Conservation (phyloP, 2,329 filamentous ascomycete species). For the Pyricularia pennisetigena region DNA sequence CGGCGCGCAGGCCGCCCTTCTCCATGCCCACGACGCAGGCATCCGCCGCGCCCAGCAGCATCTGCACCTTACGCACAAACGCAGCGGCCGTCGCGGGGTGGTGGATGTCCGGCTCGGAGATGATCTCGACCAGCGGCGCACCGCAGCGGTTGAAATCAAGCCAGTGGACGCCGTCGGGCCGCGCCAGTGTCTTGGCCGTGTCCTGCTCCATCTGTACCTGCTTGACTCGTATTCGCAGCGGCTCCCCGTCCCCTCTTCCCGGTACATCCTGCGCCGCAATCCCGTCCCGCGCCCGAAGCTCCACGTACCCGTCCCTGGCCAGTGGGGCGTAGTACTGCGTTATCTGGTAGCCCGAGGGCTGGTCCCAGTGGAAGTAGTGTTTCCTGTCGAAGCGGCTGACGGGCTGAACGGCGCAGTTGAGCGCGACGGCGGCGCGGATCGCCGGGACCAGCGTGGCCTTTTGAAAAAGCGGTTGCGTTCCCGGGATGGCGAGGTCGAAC, state of each 20-base stretch:
- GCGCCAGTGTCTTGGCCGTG: constrained; percentile 84
- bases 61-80: constrained; percentile 80
- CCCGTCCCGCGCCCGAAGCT: constrained; percentile 64
- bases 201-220: constrained; percentile 98
- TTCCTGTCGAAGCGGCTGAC: constrained; percentile 87
- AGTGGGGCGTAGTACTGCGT: constrained; percentile 85
- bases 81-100: constrained; percentile 80
- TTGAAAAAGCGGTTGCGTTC: constrained; percentile 82
- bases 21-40: constrained; percentile 92
- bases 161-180: constrained; percentile 63
- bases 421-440: constrained; percentile 75
- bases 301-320: constrained; percentile 61
- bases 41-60: constrained; percentile 67
- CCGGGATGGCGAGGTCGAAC: constrained; percentile 85
- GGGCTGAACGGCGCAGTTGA: constrained; percentile 69
- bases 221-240: constrained; percentile 68
- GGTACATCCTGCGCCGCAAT: constrained; percentile 66
- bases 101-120: constrained; percentile 82
- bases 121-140: constrained; percentile 87
- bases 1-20: constrained; percentile 76
- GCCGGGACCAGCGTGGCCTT: constrained; percentile 75
- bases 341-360: constrained; percentile 93
- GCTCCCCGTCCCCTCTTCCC: constrained; percentile 20
- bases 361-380: constrained; percentile 99
- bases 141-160: constrained; percentile 93